Evolutionary conservation across 257 asterid genomes (phyloP), one percentile per base, ranked within the genome.

Genomic region (Paulownia fortunei): DNA sequence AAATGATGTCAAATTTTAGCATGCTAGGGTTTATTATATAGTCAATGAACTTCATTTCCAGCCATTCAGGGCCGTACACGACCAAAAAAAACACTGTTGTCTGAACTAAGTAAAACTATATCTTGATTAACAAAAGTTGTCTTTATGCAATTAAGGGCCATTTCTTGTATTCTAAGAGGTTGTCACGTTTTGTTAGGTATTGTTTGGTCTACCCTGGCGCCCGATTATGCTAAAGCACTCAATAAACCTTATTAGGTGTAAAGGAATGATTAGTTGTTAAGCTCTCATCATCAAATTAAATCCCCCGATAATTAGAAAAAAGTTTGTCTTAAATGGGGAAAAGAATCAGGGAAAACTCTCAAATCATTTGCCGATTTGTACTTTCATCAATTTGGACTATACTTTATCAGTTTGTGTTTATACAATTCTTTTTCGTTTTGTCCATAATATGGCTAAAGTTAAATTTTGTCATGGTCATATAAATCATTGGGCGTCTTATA

Each of bases 301-400:
- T 58, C 55, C 52, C 24, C 42, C 8, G 54, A 58, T 52, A 62
- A 69, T 76, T 63, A 76, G 42, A 27, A 49, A n/a, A 19, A 46
- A 41, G 3, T 41, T 77, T 34, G 75, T 82, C 75, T 61, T 54
- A 67, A 74, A 18, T 24, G 12, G 78, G 44, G 66, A 72, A 72
- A 60, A 56, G 63, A 32, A 62, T 64, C 44, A 44, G 13, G 63
- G 34, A 61, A 36, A 81, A 11, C 19, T 41, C 42, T 76, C 65
- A 71, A n/a, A 70, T 71, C n/a, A 69, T 83, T 83, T 76, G 94
- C 90, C 92, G 96, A 34, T 86, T 88, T 88, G 93, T 87, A 68
- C 64, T 76, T 76, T 79, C 39, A 32, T 79, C 37, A 47, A 2
- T 82, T 92, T 92, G 91, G 90, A 89, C 86, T 82, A 80, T 86